Conservation (phyloP, 2,329 filamentous ascomycete genomes). For the Beauveria varroae region DNA sequence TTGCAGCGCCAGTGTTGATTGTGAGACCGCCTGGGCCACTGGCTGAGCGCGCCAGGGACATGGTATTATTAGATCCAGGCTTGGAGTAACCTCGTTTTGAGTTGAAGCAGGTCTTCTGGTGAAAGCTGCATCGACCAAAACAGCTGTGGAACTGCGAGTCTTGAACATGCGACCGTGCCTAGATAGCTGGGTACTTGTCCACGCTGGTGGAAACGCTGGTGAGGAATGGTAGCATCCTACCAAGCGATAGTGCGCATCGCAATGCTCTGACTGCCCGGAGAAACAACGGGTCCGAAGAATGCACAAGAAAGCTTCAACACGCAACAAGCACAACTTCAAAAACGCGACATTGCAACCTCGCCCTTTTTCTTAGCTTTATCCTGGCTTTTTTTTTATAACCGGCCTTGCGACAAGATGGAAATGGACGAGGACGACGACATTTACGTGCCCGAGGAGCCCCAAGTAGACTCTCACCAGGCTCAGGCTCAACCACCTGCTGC, state of each 20-base stretch:
- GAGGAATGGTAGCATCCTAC: neutral
- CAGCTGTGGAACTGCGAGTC: neutral
- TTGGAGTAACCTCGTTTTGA: slow-evolving; percentile 9
- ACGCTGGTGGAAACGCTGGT: too few relatives aligned
- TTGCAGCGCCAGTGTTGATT: slow-evolving; percentile 57
- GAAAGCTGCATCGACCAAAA: neutral
- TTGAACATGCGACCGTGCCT: neutral
- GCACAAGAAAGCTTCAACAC: neutral
- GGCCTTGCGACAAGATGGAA: slow-evolving; percentile 41
- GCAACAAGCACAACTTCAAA: neutral
- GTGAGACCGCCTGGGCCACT: slow-evolving; percentile 54
- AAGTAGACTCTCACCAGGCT: slow-evolving; percentile 25
- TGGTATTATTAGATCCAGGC: slow-evolving; percentile 19
- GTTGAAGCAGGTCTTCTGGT: slow-evolving; percentile 6
- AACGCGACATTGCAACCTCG: neutral
- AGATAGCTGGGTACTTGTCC: neutral
- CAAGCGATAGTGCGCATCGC: slow-evolving; percentile 1
- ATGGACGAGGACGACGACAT: slow-evolving; percentile 63
- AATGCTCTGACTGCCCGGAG: neutral
- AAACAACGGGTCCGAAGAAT: slow-evolving; percentile 2
- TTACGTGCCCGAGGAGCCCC: slow-evolving; percentile 53
- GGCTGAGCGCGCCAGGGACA: slow-evolving; percentile 49
- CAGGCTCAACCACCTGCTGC: slow-evolving; percentile 22
- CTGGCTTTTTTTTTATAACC: neutral
- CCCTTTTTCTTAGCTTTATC: neutral